Base-by-base conservation (phyloP, 2,329 filamentous ascomycete species). In the Chaetomiaceae sp. region DNA sequence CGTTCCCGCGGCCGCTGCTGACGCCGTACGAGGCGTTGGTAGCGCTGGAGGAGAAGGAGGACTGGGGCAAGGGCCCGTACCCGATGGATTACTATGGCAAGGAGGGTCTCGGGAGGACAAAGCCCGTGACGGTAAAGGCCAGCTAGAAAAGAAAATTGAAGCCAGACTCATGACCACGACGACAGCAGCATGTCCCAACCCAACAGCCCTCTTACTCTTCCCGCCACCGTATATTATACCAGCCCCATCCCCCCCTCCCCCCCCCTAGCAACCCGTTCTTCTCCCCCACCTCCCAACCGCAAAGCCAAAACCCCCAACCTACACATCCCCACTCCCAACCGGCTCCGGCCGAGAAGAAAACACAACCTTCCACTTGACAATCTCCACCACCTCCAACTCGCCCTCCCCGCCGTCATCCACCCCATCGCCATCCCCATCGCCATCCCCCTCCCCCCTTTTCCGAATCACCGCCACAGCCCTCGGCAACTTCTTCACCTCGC, bases 21-120 rank as follows among this genome's bases (percentile, higher is more conserved):
- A 97, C 92, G 48, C 92, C 94, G 2, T 96, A 99, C 63, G 94
- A 99, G 73, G 94, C 94, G 6, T 78, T 97, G 54, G 85, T 99
- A 30, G 89, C 90, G n/a, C 72, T 99, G 43, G 90, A 87, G 3
- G 84, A 84, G 57, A 82, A 80, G 59, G 80, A 94, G 61, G 87
- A 87, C 43, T 95, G 84, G 89, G 84, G 76, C 14, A 77, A 75
- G 52, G 86, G 82, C 1, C 78, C 90, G 13, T 99, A 99, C 72
- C 92, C 91, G 0, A 99, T 99, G 94, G 91, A 99, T 69, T 99
- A 95, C 67, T 99, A 99, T 71, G 91, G 86, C 0, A 92, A 87
- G 67, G 89, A 96, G 41, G 94, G 94, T 0, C 66, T 99, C 50
- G 94, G 92, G 1, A 82, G 94, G 67, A 91, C 87, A 29, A 90